These are phyloP conservation scores for Berkeleyomyces basicola DNA, from an alignment of 2,329 filamentous ascomycete genomes.

Conservation along the genomic window DNA sequence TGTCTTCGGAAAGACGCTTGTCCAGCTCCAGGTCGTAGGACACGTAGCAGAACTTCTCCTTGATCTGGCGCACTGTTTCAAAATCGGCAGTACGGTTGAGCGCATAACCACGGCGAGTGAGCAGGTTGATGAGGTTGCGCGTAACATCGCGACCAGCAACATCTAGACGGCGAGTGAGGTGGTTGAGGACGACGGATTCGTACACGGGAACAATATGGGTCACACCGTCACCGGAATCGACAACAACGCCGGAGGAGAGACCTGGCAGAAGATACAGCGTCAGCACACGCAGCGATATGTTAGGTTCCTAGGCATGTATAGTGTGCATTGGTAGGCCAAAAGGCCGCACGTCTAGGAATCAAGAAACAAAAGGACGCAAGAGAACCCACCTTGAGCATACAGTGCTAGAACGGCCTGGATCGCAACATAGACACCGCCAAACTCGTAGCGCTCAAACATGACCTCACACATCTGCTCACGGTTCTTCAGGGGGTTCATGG, in stretches of 20 bases:
- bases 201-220: constrained; percentile 98
- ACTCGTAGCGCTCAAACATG: constrained; percentile 96
- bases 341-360: background rate
- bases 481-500: constrained; percentile 95
- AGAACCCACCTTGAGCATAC: constrained; percentile 70
- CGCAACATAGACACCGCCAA: constrained; percentile 93
- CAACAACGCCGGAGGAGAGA: constrained; percentile 86
- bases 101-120: constrained; percentile 85
- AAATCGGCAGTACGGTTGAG: constrained; percentile 98
- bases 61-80: constrained; percentile 96
- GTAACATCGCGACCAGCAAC: constrained; percentile 95
- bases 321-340: background rate
- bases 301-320: background rate
- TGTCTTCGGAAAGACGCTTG: constrained; percentile 91
- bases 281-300: background rate
- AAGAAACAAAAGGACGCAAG: background rate
- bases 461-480: constrained; percentile 96
- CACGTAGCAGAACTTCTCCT: constrained; percentile 99
- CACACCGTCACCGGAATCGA: constrained; percentile 94
- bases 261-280: constrained; percentile 28
- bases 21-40: constrained; percentile 96
- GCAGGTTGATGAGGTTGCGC: constrained; percentile 90
- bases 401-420: constrained; percentile 93
- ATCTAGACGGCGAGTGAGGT: constrained; percentile 83
- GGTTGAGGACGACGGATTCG: constrained; percentile 93